A percentile compares a stretch with the other conserved stretches of the same genome.
These are phyloP conservation scores for Diaporthe longicolla DNA, from an alignment of 2,329 filamentous ascomycete genomes.

Conservation along the genomic window DNA sequence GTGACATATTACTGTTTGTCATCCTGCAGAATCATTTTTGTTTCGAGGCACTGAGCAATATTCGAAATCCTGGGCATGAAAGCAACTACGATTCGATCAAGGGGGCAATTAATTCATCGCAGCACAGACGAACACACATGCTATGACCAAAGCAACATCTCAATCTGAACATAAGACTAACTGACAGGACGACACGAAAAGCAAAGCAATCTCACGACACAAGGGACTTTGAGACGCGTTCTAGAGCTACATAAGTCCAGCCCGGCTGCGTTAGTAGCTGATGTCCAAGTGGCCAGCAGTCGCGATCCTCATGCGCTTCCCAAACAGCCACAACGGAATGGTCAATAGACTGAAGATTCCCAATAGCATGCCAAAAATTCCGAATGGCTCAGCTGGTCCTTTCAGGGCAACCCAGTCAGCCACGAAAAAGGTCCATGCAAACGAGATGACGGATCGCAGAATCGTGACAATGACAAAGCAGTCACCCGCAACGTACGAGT, in stretches of 20 bases:
- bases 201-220: neutral
- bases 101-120: neutral
- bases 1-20: too few relatives aligned
- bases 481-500: slow-evolving; percentile 61
- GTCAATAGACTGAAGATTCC: slow-evolving; percentile 60
- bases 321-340: slow-evolving; percentile 52
- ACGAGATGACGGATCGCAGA: slow-evolving; percentile 62
- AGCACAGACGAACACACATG: too few relatives aligned
- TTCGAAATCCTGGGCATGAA: neutral
- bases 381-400: slow-evolving; percentile 64
- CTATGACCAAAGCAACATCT: neutral
- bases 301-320: slow-evolving; percentile 56
- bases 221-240: neutral
- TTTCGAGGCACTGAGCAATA: too few relatives aligned
- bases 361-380: slow-evolving; percentile 67
- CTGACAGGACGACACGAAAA: neutral
- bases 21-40: too few relatives aligned
- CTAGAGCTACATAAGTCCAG: neutral
- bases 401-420: slow-evolving; percentile 59
- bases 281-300: slow-evolving; percentile 44
- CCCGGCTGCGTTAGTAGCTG: slow-evolving; percentile 3
- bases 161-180: neutral
- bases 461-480: slow-evolving; percentile 68
- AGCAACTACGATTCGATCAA: neutral
- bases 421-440: slow-evolving; percentile 69